phyloP scores from a whole-genome alignment of 1,139 yeast species.

The Oligophagozyma castellii region DNA sequence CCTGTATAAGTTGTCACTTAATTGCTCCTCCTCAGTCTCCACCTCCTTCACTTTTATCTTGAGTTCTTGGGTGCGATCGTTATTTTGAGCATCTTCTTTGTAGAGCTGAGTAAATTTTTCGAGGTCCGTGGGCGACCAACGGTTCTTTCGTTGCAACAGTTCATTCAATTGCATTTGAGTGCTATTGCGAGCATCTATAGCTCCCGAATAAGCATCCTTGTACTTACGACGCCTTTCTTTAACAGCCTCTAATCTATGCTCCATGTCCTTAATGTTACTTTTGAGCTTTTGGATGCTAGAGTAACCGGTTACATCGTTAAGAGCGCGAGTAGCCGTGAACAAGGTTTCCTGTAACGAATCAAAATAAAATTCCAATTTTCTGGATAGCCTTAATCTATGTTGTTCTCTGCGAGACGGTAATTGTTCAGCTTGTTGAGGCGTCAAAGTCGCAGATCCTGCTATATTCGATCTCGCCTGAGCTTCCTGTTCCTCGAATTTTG shows the following conservation, averaged over 20 bases:
- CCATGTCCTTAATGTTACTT: conserved; percentile 40
- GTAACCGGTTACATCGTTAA: conserved; percentile 91
- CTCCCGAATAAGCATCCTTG: conserved; percentile 44
- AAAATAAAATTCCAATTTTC: conserved; percentile 38
- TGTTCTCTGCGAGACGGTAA: conserved; percentile 33
- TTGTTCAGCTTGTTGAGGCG: too few species aligned
- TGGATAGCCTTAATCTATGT: conserved; percentile 36
- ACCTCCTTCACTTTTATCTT: conserved; percentile 37
- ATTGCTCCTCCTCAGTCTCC: conserved; percentile 55
- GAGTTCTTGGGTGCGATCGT: conserved; percentile 42
- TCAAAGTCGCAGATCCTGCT: too few species aligned
- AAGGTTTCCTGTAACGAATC: conserved; percentile 55
- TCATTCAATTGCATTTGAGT: conserved; percentile 86
- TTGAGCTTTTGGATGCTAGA: conserved; percentile 66
- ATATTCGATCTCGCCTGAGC: too few species aligned
- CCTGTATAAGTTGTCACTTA: conserved; percentile 56
- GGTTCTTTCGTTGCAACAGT: conserved; percentile 67
- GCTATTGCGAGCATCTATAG: conserved; percentile 49
- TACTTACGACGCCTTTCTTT: conserved; percentile 37
- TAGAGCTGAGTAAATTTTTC: conserved; percentile 75
- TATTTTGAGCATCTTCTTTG: conserved; percentile 68
- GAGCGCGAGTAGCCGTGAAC: conserved; percentile 54
- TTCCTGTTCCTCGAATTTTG: conserved; percentile 25
- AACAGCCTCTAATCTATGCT: conserved; percentile 34
- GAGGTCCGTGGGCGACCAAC: conserved; percentile 67